Evolutionary conservation across 2,329 filamentous ascomycete species (phyloP), one percentile per base, ranked within the genome.

Genomic region (Epichloe bromicola): DNA sequence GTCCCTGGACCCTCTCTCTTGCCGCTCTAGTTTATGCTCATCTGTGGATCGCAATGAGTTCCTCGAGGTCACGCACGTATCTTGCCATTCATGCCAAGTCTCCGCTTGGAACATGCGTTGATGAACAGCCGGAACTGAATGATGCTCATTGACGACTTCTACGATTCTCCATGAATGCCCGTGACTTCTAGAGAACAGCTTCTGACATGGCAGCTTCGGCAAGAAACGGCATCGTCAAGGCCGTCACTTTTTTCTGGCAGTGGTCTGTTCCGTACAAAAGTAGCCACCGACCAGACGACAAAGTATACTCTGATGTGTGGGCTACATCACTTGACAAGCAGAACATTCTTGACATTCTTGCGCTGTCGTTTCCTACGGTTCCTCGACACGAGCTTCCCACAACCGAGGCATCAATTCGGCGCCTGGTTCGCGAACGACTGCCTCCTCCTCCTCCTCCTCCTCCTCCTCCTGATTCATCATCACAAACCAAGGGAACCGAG

Each of bases 251-350:
- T 12, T 19, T 58, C 20, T 57, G 56, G 56, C 37, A 51, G n/a
- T 58, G 56, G 55, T 56, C 56, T 6, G 55, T 58, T 17, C 53
- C 53, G 5, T 52, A 55, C 44, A 55, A 52, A 20, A 57, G 51
- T 36, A 52, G 56, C 23, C 55, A 58, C 40, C 52, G 55, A 12
- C 52, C 53, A 12, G 38, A 49, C 12, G 56, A 58, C 38, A 33
- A 40, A 6, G 36, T 54, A 12, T 58, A 56, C 34, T 49, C 53
- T 11, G 34, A 46, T 12, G 49, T 57, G 7, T 58, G 56, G 56
- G 46, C 38, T 5, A 49, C 36, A 1, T 26, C 39, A 1, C 17
- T 54, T 19, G 51, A 53, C 14, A 12, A 48, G 6, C 19, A 45
- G 12, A 37, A 19, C 15, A 46, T 53, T 12, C 48, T 43, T 12